Evolutionary conservation across 192 early-diverging fungal genomes (phyloP), one percentile per base, ranked within the genome.

Genomic region (Thamnidium elegans): DNA sequence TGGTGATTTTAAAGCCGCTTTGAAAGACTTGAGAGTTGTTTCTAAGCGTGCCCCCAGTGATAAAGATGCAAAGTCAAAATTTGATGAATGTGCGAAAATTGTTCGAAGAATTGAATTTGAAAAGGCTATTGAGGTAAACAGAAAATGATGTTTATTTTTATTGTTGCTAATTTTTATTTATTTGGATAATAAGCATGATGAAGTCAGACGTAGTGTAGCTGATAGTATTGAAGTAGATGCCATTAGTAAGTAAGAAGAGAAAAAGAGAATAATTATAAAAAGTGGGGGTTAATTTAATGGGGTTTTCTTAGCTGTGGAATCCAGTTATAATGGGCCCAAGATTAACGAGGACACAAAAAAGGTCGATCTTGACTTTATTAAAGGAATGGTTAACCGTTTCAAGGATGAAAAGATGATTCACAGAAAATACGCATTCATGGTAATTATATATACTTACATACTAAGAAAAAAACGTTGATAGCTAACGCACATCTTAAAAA

Each of bases 401-500:
- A 86, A 89, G 59, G 81, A 86, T 21, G 92, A 97, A 70, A 96
- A 95, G 79, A 93, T 87, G 73, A 80, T 98, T 71, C 95, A 96
- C 55, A 79, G 81, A 19, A 93, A 94, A 66, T 97, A 95, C 74
- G 83, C 90, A 43, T 94, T 88, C 65, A 72, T 88, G 77, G 84
- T 82, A 74, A 58, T 59, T 58, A 6, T 48, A 39, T 48, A n/a
- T 48, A 48, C 15, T 14, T 47, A 47, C 17, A 47, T 26, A 52
- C 5, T 1, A 50, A 50, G 1, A 17, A 26, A 13, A 26, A 7
- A 45, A 44, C 7, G 9, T 46, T 26, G 14, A 34, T 14, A 17
- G 21, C 23, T 55, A 4, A 43, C n/a, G n/a, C n/a, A n/a, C 30
- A 21, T 59, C 47, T 13, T 55, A 21, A 15, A 19, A 54, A 83